These are phyloP conservation scores for Obelidium mucronatum DNA, from an alignment of 192 early-diverging fungal genomes.

Conservation along the genomic window DNA sequence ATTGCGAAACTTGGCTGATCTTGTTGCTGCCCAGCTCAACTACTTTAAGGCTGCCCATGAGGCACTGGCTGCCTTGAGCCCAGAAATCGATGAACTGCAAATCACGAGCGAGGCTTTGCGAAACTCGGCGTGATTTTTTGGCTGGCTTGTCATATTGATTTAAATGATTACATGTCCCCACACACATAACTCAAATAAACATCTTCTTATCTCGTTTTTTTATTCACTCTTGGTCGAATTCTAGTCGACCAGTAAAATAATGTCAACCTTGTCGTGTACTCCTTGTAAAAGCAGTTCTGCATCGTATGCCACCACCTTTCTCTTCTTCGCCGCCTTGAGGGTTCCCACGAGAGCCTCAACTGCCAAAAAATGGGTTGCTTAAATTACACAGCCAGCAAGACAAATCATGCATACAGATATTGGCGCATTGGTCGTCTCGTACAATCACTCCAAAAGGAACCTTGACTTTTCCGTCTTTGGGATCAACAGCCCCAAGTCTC, in stretches of 20 bases:
- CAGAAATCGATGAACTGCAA: conserved; percentile 92
- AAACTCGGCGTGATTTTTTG: conserved; percentile 1
- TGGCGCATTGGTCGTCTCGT: conserved; percentile 55
- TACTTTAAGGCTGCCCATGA: conserved; percentile 76
- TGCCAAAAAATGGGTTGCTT: background rate
- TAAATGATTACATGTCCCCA: background rate
- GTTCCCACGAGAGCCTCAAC: conserved; percentile 62
- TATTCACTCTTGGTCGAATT: too few relatives aligned
- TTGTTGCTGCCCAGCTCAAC: conserved; percentile 84
- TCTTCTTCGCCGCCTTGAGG: conserved; percentile 62
- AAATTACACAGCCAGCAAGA: background rate
- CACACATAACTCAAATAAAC: too few relatives aligned
- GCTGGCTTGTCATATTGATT: background rate
- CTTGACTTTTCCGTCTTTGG: conserved; percentile 34
- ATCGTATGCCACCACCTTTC: conserved; percentile 51
- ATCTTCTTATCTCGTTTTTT: too few relatives aligned
- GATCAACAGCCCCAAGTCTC: conserved; percentile 44
- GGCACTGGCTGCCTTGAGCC: conserved; percentile 53
- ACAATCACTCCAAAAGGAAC: conserved; percentile 61
- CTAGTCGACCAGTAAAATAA: conserved; percentile 13
- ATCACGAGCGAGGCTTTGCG: conserved; percentile 22
- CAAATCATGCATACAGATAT: conserved; percentile 47
- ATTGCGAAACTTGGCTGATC: conserved; percentile 81
- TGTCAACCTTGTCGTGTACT: conserved; percentile 29
- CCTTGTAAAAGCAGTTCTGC: conserved; percentile 16